Evolutionary conservation across 2,329 filamentous ascomycete species (phyloP).

Genomic region (Colletotrichum phormii): DNA sequence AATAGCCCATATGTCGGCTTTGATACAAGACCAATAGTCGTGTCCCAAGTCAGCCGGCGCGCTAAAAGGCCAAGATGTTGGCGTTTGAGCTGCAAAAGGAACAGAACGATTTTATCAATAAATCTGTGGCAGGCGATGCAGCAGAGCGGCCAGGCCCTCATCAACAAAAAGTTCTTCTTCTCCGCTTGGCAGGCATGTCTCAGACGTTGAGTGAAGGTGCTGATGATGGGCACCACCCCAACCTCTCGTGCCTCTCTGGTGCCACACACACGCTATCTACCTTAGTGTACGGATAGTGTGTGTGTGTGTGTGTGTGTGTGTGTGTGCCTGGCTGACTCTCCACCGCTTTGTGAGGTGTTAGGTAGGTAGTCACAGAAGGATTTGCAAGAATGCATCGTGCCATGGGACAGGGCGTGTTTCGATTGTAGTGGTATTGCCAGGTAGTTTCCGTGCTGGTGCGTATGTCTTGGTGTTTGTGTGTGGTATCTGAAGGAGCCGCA

Average conservation of each 20-base stretch:
- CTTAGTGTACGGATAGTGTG: background rate
- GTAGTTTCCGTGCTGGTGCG: background rate
- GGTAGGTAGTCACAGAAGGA: background rate
- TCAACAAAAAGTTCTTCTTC: background rate
- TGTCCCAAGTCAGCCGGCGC: background rate
- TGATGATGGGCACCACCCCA: constrained; percentile 15
- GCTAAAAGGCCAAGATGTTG: background rate
- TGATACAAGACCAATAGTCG: background rate
- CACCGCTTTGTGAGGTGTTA: constrained; percentile 10
- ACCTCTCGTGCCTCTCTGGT: constrained; percentile 12
- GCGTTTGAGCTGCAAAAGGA: background rate
- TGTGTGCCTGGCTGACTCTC: background rate
- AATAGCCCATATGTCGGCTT: background rate
- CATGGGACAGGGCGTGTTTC: background rate
- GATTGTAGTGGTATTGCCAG: background rate
- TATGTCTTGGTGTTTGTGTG: background rate
- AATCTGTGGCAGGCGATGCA: background rate
- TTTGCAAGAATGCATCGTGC: background rate
- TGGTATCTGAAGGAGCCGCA: background rate
- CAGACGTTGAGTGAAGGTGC: constrained; percentile 16
- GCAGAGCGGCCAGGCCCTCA: background rate
- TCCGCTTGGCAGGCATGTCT: constrained; percentile 30
- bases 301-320: no score
- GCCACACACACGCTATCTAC: constrained; percentile 3
- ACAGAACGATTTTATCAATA: background rate